Conservation (phyloP, 345 rosid species). For the Citrus mangshanensis region DNA sequence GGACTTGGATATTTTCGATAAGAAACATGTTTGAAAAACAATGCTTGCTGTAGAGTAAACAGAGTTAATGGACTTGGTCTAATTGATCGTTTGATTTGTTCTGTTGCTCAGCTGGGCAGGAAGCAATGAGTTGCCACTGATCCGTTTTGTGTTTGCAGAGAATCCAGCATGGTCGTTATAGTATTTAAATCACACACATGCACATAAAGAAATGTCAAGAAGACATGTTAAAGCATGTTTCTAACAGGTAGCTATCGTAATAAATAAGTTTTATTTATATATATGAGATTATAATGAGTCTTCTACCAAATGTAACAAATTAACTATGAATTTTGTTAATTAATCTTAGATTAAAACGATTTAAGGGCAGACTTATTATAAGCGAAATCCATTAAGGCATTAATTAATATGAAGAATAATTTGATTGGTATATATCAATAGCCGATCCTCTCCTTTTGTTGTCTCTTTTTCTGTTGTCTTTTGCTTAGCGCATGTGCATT, state of each 20-base stretch:
- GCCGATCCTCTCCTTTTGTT: background rate
- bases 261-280: too few species aligned
- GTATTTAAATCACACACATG: background rate
- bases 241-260: background rate
- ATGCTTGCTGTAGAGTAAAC: background rate
- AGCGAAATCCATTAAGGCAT: too few species aligned
- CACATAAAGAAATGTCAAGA: background rate
- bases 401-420: too few species aligned
- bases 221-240: slow-evolving; percentile 9
- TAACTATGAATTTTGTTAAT: too few species aligned
- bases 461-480: background rate
- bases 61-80: background rate
- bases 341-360: too few species aligned
- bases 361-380: too few species aligned
- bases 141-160: background rate
- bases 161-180: background rate
- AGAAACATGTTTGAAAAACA: background rate
- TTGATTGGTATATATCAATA: too few species aligned
- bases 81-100: too few species aligned
- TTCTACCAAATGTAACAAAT: too few species aligned
- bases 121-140: too few species aligned
- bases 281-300: too few species aligned
- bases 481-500: background rate
- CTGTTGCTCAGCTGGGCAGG: too few species aligned
- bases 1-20: background rate